Evolutionary conservation across 2,329 filamentous ascomycete genomes (phyloP), one percentile per base, ranked within the genome.

Genomic region (Aspergillus sp.): DNA sequence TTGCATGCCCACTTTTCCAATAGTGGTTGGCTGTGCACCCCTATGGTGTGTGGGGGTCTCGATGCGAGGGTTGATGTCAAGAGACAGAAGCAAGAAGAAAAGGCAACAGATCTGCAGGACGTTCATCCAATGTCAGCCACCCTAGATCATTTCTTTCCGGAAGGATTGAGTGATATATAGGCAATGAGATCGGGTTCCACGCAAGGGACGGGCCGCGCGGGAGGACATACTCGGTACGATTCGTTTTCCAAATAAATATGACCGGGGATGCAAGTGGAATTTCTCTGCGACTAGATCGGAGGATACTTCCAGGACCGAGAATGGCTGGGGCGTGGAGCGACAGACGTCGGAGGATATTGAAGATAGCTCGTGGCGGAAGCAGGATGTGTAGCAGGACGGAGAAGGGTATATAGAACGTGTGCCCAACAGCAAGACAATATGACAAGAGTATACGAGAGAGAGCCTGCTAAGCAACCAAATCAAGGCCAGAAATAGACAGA

Each of bases 1-100:
- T 60, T 67, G 64, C 67, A 68, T 68, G 58, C 58, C 57, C 60
- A 54, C 55, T 50, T 52, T 42, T 51, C 57, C 50, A 14, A 47
- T 20, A 55, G 51, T 55, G 60, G 55, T 51, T 54, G 54, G 42
- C 22, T 52, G 26, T 54, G 31, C 18, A n/a, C 32, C 45, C 18
- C 45, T 42, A 49, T 26, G 47, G 26, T 36, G 42, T 61, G 52
- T 57, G 47, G 58, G 32, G 52, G 42, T 32, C 20, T 32, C 55
- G 39, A 55, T 60, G 53, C 58, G 55, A 63, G 50, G 53, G 26
- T 10, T 49, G 26, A 36, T 54, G 24, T 22, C 50, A 46, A 29
- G 31, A 18, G 26, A 18, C 10, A 24, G 26, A 47, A 49, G 10
- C 11, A 6, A 47, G 29, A 20, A 26, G 22, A 29, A 47, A 16